Evolutionary conservation across 768 basidiomycete genomes (phyloP), one percentile per base, ranked within the genome.

Genomic region (Mycena latifolia): DNA sequence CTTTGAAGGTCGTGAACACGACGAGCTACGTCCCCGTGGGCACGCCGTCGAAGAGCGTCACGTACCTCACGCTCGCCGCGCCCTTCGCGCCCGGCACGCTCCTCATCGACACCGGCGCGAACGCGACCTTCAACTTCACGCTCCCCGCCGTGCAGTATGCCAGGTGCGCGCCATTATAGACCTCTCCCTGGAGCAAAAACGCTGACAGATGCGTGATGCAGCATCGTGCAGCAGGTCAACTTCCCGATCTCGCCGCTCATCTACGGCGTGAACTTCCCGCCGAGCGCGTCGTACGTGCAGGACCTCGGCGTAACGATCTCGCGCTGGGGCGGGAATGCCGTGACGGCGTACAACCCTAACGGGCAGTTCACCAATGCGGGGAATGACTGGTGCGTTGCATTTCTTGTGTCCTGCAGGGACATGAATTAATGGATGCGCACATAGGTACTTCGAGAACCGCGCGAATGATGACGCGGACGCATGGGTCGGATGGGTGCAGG

Each of bases 191-290:
- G n/a, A n/a, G n/a, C n/a, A n/a, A n/a, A n/a, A n/a, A n/a, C n/a
- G n/a, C 22, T 35, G 20, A 53, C 37, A 22, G 2, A 24, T 37
- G 7, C 33, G 14, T 35, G 50, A 5, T 33, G 18, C 56, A 82
- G 80, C 54, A 77, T 84, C 66, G 80, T 81, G 43, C 77, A 78
- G 61, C 47, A 71, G 28, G 77, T 78, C 55, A 78, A 75, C 28
- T 70, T 63, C 28, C 70, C 80, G n/a, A 87, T 87, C 67, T 82
- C 78, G 61, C 81, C 84, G 1, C 73, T 75, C 46, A 80, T 87
- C 48, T 88, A 88, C 62, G 86, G 86, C 51, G 83, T 87, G 64
- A 87, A 87, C 73, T 88, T 85, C 79, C 86, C 86, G 1, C 79
- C 84, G 0, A 77, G 72, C 55, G 80, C 81, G 11, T 71, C 74